Conservation (phyloP, 1,139 yeast genomes). For the Yamadazyma spencermartinsiae region DNA sequence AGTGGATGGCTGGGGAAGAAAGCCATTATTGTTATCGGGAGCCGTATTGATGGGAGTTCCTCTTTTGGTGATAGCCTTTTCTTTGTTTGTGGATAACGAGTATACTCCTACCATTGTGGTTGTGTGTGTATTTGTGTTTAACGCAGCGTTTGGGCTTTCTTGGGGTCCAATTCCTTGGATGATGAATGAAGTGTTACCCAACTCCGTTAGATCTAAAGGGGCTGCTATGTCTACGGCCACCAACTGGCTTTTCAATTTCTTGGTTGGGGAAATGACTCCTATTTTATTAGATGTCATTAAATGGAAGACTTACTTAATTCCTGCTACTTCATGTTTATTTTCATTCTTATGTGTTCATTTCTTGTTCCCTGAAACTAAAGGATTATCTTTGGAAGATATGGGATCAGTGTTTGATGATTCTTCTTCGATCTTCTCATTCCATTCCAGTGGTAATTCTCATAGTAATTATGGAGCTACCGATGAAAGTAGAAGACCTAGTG, state of each 20-base stretch:
- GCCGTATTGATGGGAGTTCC: slow-evolving; percentile 78
- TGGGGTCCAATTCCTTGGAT: slow-evolving; percentile 98
- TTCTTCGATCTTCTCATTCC: slow-evolving; percentile 47
- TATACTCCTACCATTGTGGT: slow-evolving; percentile 76
- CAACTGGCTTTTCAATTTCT: slow-evolving; percentile 91
- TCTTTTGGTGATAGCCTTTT: slow-evolving; percentile 63
- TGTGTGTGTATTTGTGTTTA: slow-evolving; percentile 70
- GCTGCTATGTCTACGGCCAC: slow-evolving; percentile 91
- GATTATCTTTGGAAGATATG: slow-evolving; percentile 55
- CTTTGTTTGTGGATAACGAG: slow-evolving; percentile 57
- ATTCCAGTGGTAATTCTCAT: slow-evolving; percentile 23
- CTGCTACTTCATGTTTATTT: slow-evolving; percentile 71
- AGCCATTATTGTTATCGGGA: slow-evolving; percentile 76
- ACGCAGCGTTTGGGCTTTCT: slow-evolving; percentile 82
- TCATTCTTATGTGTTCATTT: slow-evolving; percentile 58
- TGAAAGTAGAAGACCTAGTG: slow-evolving; percentile 22
- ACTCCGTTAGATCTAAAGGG: slow-evolving; percentile 86
- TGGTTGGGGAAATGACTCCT: slow-evolving; percentile 92
- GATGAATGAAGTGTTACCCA: slow-evolving; percentile 86
- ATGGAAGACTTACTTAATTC: slow-evolving; percentile 82
- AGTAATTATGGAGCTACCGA: slow-evolving; percentile 24
- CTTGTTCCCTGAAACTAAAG: slow-evolving; percentile 57
- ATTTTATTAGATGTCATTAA: slow-evolving; percentile 71
- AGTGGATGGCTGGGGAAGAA: slow-evolving; percentile 89
- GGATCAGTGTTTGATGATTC: slow-evolving; percentile 52